phyloP scores from a whole-genome alignment of 192 early-diverging fungal species.

The Backusella mclennaniae region DNA sequence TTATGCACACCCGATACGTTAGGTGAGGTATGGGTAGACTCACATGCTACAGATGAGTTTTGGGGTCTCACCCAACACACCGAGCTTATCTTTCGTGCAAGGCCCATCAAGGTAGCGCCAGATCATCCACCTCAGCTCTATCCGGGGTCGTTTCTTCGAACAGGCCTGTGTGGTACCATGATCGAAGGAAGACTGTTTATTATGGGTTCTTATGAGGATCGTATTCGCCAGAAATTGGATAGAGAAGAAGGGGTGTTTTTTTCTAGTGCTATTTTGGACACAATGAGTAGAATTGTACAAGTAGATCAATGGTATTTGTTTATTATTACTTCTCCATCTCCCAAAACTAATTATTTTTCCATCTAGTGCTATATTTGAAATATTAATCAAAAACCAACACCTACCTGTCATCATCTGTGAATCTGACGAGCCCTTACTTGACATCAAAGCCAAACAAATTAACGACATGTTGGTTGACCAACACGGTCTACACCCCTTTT shows the following conservation, averaged over 20 bases:
- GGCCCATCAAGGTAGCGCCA: slow-evolving; percentile 40
- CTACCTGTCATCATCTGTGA: slow-evolving; percentile 71
- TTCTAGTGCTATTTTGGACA: slow-evolving; percentile 29
- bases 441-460: slow-evolving; percentile 54
- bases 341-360: background rate
- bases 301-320: slow-evolving; percentile 39
- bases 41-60: slow-evolving; percentile 66
- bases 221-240: slow-evolving; percentile 51
- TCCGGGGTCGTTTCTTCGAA: slow-evolving; percentile 61
- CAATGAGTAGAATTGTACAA: slow-evolving; percentile 13
- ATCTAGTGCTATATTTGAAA: slow-evolving; percentile 57
- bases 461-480: slow-evolving; percentile 47
- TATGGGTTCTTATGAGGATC: slow-evolving; percentile 73
- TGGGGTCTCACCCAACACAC: slow-evolving; percentile 72
- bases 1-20: slow-evolving; percentile 67
- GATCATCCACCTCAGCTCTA: slow-evolving; percentile 29
- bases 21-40: slow-evolving; percentile 80
- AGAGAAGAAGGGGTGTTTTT: slow-evolving; percentile 26
- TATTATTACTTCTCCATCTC: too few species aligned
- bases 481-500: slow-evolving; percentile 61
- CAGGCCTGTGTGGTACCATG: slow-evolving; percentile 68
- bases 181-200: slow-evolving; percentile 67
- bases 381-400: slow-evolving; percentile 63
- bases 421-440: slow-evolving; percentile 47
- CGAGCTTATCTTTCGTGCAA: slow-evolving; percentile 66